Base-by-base conservation (phyloP, 1,284 basidiomycete species). In the Schizopora paradoxa region DNA sequence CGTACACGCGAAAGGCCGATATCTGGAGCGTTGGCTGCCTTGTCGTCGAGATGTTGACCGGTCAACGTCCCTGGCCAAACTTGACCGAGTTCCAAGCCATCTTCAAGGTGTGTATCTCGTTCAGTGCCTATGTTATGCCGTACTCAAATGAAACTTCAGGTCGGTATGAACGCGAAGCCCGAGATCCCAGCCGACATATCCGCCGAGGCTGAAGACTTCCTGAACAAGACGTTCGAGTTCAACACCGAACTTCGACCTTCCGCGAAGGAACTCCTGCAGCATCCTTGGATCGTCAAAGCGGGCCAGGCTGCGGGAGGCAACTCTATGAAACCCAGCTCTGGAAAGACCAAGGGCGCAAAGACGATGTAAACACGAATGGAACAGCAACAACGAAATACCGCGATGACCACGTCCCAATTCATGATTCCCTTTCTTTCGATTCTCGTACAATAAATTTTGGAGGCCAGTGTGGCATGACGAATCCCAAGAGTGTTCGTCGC, bases 11-110 rank as follows among this genome's bases (percentile, higher is more conserved):
- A 57, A 97, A 97, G 60, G 94, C 94, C 5, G 96, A 99, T 64
- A 97, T 99, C 43, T 99, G 96, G 96, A 92, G 89, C 58, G 84
- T 99, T 0, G 96, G 96, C 2, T 99, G 96, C 64, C 69, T 99
- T 40, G 87, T 98, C 11, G 92, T 99, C 14, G 96, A 99, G 66
- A 99, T 99, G 96, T 72, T 99, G 48, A 97, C 92, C 0, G 95
- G 95, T 3, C 86, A 93, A 56, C 95, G 97, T 63, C 96, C 96
- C 0, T 99, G 92, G 89, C 89, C 95, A 0, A 88, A 92, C 53
- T 72, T 99, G 21, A 94, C 89, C n/a, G 95, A 99, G 67, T 98
- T 98, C 93, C 93, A 96, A 68, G 92, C 91, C 49, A 96, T 96
- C 60, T 98, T 91, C 74, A 90, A 86, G 77, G 93, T 91, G 44